Evolutionary conservation across 148 eudicot species (phyloP).

Genomic region (Camellia lanceoleosa): DNA sequence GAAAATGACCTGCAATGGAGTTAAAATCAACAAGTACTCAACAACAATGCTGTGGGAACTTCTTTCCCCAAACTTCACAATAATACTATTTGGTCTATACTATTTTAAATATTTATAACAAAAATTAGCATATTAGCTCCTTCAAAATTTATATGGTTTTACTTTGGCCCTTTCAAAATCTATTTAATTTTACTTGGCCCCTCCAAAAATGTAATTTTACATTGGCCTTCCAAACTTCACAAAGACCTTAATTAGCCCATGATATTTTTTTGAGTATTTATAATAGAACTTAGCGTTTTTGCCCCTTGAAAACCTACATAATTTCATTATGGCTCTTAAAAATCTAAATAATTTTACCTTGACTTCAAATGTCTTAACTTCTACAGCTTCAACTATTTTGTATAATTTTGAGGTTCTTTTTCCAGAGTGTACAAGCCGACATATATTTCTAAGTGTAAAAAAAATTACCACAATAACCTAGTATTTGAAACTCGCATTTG

Average conservation of each 20-base stretch:
- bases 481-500: neutral
- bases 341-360: too few species aligned
- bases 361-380: neutral
- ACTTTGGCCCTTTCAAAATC: too few species aligned
- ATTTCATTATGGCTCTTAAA: neutral
- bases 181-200: too few species aligned
- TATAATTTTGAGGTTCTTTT: neutral
- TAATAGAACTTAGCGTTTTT: neutral
- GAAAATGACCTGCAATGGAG: conserved; percentile 56
- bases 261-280: too few species aligned
- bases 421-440: neutral
- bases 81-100: neutral
- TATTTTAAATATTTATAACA: too few species aligned
- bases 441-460: neutral
- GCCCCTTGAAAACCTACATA: neutral
- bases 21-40: neutral
- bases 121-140: too few species aligned
- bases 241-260: too few species aligned
- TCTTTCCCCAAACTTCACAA: neutral
- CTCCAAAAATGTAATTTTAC: too few species aligned
- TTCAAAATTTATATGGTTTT: too few species aligned
- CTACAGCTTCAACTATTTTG: neutral
- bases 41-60: neutral
- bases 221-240: too few species aligned
- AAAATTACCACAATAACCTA: too few species aligned